Evolutionary conservation across 2,329 filamentous ascomycete species (phyloP), one percentile per base, ranked within the genome.

Genomic region (Epichloe gansuensis): DNA sequence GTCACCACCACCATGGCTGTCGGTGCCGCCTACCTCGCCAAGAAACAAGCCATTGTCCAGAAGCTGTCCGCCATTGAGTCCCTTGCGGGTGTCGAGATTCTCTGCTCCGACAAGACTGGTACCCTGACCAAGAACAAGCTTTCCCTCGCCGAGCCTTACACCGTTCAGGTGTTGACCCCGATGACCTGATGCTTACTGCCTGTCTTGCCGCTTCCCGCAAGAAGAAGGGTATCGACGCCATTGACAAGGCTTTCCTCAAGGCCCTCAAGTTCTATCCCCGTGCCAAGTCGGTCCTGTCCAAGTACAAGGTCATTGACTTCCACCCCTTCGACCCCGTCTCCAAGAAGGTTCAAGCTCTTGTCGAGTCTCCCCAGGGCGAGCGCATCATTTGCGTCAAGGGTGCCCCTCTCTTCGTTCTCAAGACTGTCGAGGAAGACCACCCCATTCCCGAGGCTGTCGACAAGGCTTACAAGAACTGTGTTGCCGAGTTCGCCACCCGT

Each of bases 1-100:
- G 88, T 94, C 56, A 95, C 90, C 63, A 95, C 89, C 62, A 95
- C 89, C 66, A 93, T 95, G 88, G 89, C 89, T 67, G 89, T 95
- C 68, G 89, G 89, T 74, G 89, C 89, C 59, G 86, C 88, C 58
- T 93, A 93, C 71, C 81, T 95, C 55, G 89, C 89, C 64, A 91
- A 90, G 78, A 91, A 91, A 78, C 83, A 91, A 75, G 90, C 89
- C 52, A 94, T 95, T 60, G 89, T 95, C 59, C 89, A 94, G 75
- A 94, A 91, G 76, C 82, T 95, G 51, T 89, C 85, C 37, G 89
- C 89, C 59, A 95, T 95, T 57, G 89, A 95, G 76, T 94, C 89
- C 28, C 79, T 95, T 58, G 89, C 89, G 66, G 89, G 89, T 76
- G 90, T 94, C 57, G 86, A 95, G 72, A 93, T 95, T 69, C 85